These are phyloP conservation scores for Hymenochaete sp. DNA, from an alignment of 1,284 basidiomycete genomes.

Conservation along the genomic window DNA sequence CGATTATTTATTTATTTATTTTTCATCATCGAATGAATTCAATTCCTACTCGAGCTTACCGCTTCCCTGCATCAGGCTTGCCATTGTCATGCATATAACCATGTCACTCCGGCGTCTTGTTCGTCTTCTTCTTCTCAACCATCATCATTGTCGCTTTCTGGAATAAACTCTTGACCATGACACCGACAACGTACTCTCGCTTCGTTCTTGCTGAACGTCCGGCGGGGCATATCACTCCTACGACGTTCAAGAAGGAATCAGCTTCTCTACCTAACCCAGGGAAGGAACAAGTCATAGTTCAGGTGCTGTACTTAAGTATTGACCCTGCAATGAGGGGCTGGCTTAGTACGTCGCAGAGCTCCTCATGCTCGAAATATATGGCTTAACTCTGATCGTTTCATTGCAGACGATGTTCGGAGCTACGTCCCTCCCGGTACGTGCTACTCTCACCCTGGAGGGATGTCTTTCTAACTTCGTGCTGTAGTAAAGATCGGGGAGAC, in stretches of 20 bases:
- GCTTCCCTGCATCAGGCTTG: too few species aligned
- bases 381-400: not conserved
- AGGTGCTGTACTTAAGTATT: constrained; percentile 67
- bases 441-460: too few species aligned
- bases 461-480: constrained; percentile 30
- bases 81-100: too few species aligned
- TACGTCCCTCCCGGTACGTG: constrained; percentile 44
- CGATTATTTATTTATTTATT: too few species aligned
- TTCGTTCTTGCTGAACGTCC: constrained; percentile 73
- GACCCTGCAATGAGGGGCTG: constrained; percentile 86
- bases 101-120: too few species aligned
- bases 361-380: not conserved
- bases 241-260: constrained; percentile 37
- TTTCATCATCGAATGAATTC: too few species aligned
- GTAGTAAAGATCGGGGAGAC: constrained; percentile 74
- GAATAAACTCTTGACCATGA: constrained; percentile 23
- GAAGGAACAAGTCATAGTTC: constrained; percentile 56
- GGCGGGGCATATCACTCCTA: constrained; percentile 53
- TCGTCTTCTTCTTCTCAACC: too few species aligned
- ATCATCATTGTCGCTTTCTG: too few species aligned
- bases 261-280: constrained; percentile 43
- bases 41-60: too few species aligned
- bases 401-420: constrained; percentile 43
- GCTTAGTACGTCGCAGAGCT: constrained; percentile 36
- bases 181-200: constrained; percentile 43